These are phyloP conservation scores for Ophiostoma australiae DNA, from an alignment of 2,329 filamentous ascomycete genomes.

Conservation along the genomic window DNA sequence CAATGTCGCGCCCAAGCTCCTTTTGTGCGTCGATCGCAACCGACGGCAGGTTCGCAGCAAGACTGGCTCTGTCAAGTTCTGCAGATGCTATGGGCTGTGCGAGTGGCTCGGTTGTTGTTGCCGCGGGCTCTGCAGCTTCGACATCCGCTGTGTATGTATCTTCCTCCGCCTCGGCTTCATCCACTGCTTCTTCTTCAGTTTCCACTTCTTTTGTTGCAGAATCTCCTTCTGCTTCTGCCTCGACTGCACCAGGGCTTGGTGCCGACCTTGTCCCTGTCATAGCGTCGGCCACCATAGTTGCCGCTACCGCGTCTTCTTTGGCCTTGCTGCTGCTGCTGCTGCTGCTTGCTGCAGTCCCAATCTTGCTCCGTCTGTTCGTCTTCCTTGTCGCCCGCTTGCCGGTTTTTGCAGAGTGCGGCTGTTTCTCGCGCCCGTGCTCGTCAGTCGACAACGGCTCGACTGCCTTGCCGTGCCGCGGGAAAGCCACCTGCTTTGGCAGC, in stretches of 20 bases:
- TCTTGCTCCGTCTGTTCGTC: constrained; percentile 13
- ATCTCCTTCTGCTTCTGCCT: neutral
- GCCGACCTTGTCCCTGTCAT: constrained; percentile 6
- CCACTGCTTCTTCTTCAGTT: neutral
- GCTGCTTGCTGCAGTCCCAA: neutral
- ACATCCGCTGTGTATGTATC: neutral
- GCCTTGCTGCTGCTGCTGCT: neutral
- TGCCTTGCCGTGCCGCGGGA: constrained; percentile 56
- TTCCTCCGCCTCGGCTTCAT: neutral
- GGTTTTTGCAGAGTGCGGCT: constrained; percentile 11
- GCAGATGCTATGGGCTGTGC: neutral
- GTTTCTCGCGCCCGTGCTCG: neutral
- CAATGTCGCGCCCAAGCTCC: neutral
- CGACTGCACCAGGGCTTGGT: constrained; percentile 28
- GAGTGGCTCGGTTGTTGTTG: neutral
- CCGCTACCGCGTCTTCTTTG: neutral
- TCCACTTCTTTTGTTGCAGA: no score
- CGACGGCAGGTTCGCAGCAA: neutral
- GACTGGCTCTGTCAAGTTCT: neutral
- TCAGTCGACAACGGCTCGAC: constrained; percentile 47
- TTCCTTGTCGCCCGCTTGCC: constrained; percentile 5
- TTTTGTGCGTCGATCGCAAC: constrained; percentile 8
- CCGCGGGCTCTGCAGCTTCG: neutral
- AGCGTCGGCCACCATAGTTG: neutral
- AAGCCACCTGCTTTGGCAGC: constrained; percentile 39